Evolutionary conservation across 140 eudicot species (phyloP).

Genomic region (Anethum foeniculum): DNA sequence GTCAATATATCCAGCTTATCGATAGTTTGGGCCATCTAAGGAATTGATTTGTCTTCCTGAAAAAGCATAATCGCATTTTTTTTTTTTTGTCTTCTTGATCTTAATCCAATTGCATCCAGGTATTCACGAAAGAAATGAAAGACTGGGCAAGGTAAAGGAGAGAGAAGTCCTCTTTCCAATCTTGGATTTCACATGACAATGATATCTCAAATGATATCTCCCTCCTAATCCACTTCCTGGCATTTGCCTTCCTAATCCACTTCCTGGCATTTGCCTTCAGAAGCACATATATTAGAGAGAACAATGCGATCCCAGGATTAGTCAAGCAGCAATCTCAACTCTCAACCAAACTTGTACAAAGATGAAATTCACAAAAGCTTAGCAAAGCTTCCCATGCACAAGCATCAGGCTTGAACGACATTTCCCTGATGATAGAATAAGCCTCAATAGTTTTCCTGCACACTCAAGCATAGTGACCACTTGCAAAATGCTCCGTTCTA

Average conservation of each 20-base stretch:
- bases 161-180: too few relatives aligned
- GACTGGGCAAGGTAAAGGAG: too few relatives aligned
- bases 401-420: constrained; percentile 83
- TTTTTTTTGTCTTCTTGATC: constrained; percentile 43
- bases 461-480: constrained; percentile 76
- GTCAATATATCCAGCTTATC: constrained; percentile 42
- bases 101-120: constrained; percentile 97
- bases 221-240: constrained; percentile 50
- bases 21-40: constrained; percentile 48
- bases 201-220: constrained; percentile 26
- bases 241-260: constrained; percentile 64
- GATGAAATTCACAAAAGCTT: constrained; percentile 70
- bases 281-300: constrained; percentile 71
- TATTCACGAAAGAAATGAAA: constrained; percentile 32
- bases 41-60: constrained; percentile 65
- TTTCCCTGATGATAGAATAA: constrained; percentile 42
- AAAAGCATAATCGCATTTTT: constrained; percentile 70
- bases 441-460: constrained; percentile 72
- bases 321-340: constrained; percentile 45
- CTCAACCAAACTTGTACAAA: constrained; percentile 48
- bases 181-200: too few relatives aligned
- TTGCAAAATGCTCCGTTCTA: constrained; percentile 58
- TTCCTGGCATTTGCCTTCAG: constrained; percentile 64
- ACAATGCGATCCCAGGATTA: constrained; percentile 70
- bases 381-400: constrained; percentile 94